Evolutionary conservation across 2,329 filamentous ascomycete species (phyloP).

Genomic region (Monosporascus sp.): DNA sequence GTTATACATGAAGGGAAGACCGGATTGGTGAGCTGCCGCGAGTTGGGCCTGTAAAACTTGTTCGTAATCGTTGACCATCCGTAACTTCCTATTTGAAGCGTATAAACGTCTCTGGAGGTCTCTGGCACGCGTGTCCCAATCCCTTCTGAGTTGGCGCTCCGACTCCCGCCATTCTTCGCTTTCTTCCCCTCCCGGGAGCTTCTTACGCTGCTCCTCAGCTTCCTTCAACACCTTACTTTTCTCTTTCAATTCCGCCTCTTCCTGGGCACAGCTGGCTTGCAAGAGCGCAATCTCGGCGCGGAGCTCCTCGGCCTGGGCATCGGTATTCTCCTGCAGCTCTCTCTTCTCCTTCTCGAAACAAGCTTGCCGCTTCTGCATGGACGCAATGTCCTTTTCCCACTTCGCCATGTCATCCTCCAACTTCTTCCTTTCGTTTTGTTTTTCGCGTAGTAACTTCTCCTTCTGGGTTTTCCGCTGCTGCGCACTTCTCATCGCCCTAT

Average conservation of each 20-base stretch:
- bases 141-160: constrained; percentile 46
- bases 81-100: constrained; percentile 41
- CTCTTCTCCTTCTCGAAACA: constrained; percentile 50
- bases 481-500: constrained; percentile 74
- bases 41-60: constrained; percentile 44
- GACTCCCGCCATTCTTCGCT: constrained; percentile 52
- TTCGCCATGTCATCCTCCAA: constrained; percentile 65
- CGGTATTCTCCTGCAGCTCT: constrained; percentile 46
- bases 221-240: constrained; percentile 68
- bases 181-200: constrained; percentile 55
- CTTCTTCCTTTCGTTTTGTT: constrained; percentile 63
- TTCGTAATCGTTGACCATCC: constrained; percentile 44
- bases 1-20: constrained; percentile 38
- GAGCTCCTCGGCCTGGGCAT: constrained; percentile 47
- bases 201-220: constrained; percentile 66
- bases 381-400: constrained; percentile 60
- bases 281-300: constrained; percentile 53
- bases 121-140: constrained; percentile 51
- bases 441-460: constrained; percentile 66
- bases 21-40: constrained; percentile 36
- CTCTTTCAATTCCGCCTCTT: constrained; percentile 70
- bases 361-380: constrained; percentile 53
- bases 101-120: constrained; percentile 48
- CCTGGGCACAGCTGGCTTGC: constrained; percentile 57
- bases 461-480: constrained; percentile 76